phyloP scores from a whole-genome alignment of 2,329 filamentous ascomycete genomes.

The Fusarium piperis region DNA sequence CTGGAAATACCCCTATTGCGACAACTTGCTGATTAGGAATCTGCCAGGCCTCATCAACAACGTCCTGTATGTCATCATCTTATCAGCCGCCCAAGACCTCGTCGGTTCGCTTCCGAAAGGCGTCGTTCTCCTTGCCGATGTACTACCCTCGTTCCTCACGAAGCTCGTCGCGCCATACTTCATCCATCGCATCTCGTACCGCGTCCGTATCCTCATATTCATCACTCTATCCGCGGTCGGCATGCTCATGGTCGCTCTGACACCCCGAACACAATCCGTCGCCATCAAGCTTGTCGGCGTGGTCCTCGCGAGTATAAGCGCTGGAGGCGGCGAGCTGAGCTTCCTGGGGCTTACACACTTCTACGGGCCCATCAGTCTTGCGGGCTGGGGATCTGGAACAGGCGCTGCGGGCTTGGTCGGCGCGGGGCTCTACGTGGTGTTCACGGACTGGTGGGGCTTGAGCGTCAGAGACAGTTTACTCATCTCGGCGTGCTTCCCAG shows the following conservation, averaged over 20 bases:
- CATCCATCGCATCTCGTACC: slow-evolving; percentile 87
- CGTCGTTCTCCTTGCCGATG: slow-evolving; percentile 91
- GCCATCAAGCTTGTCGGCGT: slow-evolving; percentile 83
- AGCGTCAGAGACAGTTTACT: slow-evolving; percentile 79
- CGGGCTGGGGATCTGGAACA: slow-evolving; percentile 92
- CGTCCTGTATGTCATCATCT: slow-evolving; percentile 96
- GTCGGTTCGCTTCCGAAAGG: slow-evolving; percentile 93
- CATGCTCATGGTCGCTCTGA: slow-evolving; percentile 89
- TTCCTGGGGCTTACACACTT: slow-evolving; percentile 93
- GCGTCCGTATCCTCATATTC: slow-evolving; percentile 77
- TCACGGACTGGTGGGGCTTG: slow-evolving; percentile 83
- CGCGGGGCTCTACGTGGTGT: slow-evolving; percentile 85
- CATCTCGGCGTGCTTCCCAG: slow-evolving; percentile 80
- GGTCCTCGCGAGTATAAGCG: slow-evolving; percentile 83
- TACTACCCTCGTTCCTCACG: slow-evolving; percentile 86
- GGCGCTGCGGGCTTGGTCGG: slow-evolving; percentile 89
- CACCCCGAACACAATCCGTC: slow-evolving; percentile 73
- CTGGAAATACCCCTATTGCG: accelerated
- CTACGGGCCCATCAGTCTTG: slow-evolving; percentile 87
- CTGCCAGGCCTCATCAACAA: slow-evolving; percentile 79
- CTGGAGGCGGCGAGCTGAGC: slow-evolving; percentile 87
- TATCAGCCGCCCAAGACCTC: slow-evolving; percentile 93
- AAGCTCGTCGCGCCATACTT: slow-evolving; percentile 94
- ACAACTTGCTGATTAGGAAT: slow-evolving; percentile 10
- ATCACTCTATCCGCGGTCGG: slow-evolving; percentile 80